Evolutionary conservation across 345 rosid genomes (phyloP).

Genomic region (Rhodomyrtus tomentosa): DNA sequence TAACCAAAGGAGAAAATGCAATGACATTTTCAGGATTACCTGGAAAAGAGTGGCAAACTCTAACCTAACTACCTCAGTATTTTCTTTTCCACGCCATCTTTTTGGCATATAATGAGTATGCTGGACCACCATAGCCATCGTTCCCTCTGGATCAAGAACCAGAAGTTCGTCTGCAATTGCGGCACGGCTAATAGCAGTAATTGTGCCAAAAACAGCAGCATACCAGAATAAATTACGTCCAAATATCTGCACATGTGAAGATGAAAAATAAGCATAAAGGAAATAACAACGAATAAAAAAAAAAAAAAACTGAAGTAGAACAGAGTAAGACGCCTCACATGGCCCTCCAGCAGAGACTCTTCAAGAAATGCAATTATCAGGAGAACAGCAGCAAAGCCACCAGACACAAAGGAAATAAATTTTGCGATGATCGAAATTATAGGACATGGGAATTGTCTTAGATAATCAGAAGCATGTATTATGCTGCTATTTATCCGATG

Average conservation of each 20-base stretch:
- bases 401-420: slow-evolving; percentile 90
- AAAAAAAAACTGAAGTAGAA: not conserved
- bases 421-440: slow-evolving; percentile 82
- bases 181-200: slow-evolving; percentile 95
- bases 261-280: not conserved
- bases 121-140: slow-evolving; percentile 82
- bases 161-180: slow-evolving; percentile 77
- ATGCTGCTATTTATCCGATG: slow-evolving; percentile 91
- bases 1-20: not conserved
- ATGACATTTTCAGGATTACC: slow-evolving; percentile 26
- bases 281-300: not conserved
- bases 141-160: slow-evolving; percentile 87
- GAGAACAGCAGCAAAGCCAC: slow-evolving; percentile 94
- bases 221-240: slow-evolving; percentile 98
- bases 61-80: slow-evolving; percentile 56
- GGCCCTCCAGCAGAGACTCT: slow-evolving; percentile 97
- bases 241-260: slow-evolving; percentile 46
- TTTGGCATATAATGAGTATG: slow-evolving; percentile 97
- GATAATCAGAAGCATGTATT: slow-evolving; percentile 71
- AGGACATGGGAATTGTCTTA: slow-evolving; percentile 89
- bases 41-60: slow-evolving; percentile 93
- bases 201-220: slow-evolving; percentile 95
- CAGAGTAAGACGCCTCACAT: slow-evolving; percentile 36
- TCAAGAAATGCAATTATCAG: slow-evolving; percentile 95
- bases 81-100: slow-evolving; percentile 91